Evolutionary conservation across 2,329 filamentous ascomycete species (phyloP), one percentile per base, ranked within the genome.

Genomic region (Tolypocladium tundrense): DNA sequence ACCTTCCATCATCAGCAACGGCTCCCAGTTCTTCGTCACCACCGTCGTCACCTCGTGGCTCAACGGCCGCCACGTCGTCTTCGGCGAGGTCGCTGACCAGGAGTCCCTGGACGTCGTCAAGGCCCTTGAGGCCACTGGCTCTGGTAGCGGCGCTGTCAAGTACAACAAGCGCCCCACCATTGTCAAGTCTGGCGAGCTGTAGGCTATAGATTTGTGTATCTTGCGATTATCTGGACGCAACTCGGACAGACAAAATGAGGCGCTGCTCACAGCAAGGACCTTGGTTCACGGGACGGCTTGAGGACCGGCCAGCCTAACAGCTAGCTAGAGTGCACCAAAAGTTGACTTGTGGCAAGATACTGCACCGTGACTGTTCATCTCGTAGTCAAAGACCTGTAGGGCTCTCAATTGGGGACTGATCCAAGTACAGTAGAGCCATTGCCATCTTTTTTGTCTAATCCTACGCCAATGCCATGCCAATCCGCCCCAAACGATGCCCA

Each of bases 11-110:
- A 35, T 76, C 62, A 96, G 94, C 75, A 99, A 99, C 79, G 94
- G 94, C 69, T 96, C 90, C 55, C 93, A 97, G 77, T 97, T 97
- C 83, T 97, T 97, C 82, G 79, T 97, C 72, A 97, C 93, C 69
- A 97, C 93, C 58, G 91, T 96, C 55, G 82, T 86, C 60, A 97
- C 94, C 60, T 86, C 87, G 58, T 96, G 96, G 82, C 81, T 94
- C 66, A 83, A 94, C 73, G 84, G 84, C 70, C 88, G 88, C 74
- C 90, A 94, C 81, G 88, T 91, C 75, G 88, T 91, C 72, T 92
- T 92, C 77, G 90, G 90, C 72, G 80, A 89, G 78, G 88, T 92
- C 53, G 77, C 77, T 59, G 78, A 81, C 62, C 60, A 72, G 1
- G 64, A 73, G 51, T 79, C 76, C 58, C 65, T 84, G 72, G 68